Base-by-base conservation (phyloP, 2,329 filamentous ascomycete species). In the Fusarium falciforme region DNA sequence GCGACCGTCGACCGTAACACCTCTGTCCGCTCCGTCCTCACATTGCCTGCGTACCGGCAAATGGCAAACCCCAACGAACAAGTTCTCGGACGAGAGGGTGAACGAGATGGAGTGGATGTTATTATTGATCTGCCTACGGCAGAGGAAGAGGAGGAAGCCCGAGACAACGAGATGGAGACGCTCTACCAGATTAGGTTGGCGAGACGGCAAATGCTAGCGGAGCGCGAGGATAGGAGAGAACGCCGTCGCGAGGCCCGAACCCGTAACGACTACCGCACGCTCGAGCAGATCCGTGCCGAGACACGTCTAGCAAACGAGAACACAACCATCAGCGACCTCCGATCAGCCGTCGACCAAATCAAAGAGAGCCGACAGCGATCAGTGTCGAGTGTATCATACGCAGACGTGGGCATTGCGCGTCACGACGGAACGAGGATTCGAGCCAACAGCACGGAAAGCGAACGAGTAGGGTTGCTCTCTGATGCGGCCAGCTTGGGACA, bases 1-100 rank as follows among this genome's bases (percentile, higher is more conserved):
- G 82, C 81, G 68, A 83, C 81, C 1, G 90, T 98, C 14, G 93
- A 96, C 80, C 90, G 96, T 35, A 93, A 96, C 77, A 95, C 94
- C 1, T 97, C 94, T 10, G 88, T 98, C 54, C 92, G 96, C 64
- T 97, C 94, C n/a, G 91, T 98, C 65, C 96, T 98, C 89, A 98
- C 96, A 0, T 85, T 99, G 4, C 96, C 96, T 0, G 89, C 93
- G 0, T 99, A 99, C 82, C 92, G 93, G 4, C 89, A 88, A 17
- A 90, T 90, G 31, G 90, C 94, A 0, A 88, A 90, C 59, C 92
- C 93, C 22, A 92, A 90, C 54, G 96, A 99, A 82, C 92, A 92
- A 75, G 91, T 98, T 2, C 87, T 98, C 57, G 96, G 92, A 9
- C 90, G 95, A 6, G 96, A 97, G 82, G 96, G 96, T 59, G 96